Conservation (phyloP, 768 basidiomycete species). For the Boletus sp. region DNA sequence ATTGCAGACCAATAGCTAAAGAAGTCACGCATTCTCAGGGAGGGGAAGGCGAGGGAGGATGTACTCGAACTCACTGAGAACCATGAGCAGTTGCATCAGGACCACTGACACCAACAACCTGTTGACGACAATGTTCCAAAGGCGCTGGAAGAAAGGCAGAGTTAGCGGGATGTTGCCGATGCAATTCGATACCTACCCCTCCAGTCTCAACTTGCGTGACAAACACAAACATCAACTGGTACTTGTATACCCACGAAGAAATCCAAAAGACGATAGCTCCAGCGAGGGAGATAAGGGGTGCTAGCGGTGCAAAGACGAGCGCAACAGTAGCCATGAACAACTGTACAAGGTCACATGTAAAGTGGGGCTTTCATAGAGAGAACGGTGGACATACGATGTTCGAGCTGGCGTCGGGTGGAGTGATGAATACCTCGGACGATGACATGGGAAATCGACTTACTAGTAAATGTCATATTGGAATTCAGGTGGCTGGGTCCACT, state of each 20-base stretch:
- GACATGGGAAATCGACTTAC: slow-evolving; percentile 40
- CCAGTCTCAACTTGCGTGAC: slow-evolving; percentile 89
- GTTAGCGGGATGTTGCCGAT: not conserved
- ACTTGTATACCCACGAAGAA: slow-evolving; percentile 88
- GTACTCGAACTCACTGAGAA: slow-evolving; percentile 63
- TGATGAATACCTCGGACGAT: not conserved
- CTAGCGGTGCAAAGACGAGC: slow-evolving; percentile 90
- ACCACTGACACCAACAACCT: slow-evolving; percentile 74
- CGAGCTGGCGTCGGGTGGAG: slow-evolving; percentile 35
- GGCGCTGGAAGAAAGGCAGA: slow-evolving; percentile 46
- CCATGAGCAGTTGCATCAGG: slow-evolving; percentile 85
- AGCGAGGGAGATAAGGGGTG: slow-evolving; percentile 83
- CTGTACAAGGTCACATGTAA: slow-evolving; percentile 32
- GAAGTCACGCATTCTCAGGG: not conserved
- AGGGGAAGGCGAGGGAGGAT: not conserved
- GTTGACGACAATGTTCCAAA: slow-evolving; percentile 95
- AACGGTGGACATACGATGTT: slow-evolving; percentile 46
- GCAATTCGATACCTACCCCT: slow-evolving; percentile 55
- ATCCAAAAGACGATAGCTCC: slow-evolving; percentile 86
- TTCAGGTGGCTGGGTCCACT: slow-evolving; percentile 87
- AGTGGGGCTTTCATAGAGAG: not conserved
- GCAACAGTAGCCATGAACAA: slow-evolving; percentile 93
- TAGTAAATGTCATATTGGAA: slow-evolving; percentile 87
- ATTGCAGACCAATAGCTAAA: slow-evolving; percentile 82
- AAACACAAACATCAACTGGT: slow-evolving; percentile 94